phyloP scores from a whole-genome alignment of 2,329 filamentous ascomycete genomes.

The Cercospora brassicicola region DNA sequence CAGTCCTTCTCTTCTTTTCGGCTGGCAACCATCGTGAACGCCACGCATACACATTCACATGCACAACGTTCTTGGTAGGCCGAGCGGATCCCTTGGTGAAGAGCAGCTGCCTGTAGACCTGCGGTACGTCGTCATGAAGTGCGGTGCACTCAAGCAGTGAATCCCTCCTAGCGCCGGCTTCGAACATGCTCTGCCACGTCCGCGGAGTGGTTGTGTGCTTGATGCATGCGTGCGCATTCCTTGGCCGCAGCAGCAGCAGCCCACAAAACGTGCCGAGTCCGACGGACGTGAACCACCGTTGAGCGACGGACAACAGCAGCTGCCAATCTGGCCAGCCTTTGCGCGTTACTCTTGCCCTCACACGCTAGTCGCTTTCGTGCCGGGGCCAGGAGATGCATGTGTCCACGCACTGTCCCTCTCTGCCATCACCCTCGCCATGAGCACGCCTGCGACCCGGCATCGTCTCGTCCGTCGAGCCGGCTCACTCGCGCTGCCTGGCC shows the following conservation, averaged over 20 bases:
- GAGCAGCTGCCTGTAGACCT: not conserved
- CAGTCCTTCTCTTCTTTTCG: not conserved
- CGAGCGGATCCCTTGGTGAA: no score
- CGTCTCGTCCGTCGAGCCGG: not conserved
- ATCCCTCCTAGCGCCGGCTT: not conserved
- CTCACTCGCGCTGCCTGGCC: constrained; percentile 15
- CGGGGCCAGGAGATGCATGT: not conserved
- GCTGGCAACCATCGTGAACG: not conserved
- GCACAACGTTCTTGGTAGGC: not conserved
- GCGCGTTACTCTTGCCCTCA: not conserved
- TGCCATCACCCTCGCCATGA: constrained; percentile 5
- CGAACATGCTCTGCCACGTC: not conserved
- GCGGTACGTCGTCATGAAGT: not conserved
- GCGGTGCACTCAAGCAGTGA: not conserved
- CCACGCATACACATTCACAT: not conserved
- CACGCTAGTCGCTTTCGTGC: not conserved
- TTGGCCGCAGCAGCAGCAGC: constrained; percentile 3
- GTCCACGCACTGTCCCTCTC: not conserved
- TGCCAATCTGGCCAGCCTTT: not conserved
- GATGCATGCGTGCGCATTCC: not conserved
- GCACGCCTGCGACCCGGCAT: constrained; percentile 8
- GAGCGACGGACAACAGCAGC: not conserved
- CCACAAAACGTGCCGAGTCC: not conserved
- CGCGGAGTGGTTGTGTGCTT: not conserved
- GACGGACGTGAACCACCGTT: not conserved